Evolutionary conservation across 768 basidiomycete genomes (phyloP).

Genomic region (Rhizopogon roseolus): DNA sequence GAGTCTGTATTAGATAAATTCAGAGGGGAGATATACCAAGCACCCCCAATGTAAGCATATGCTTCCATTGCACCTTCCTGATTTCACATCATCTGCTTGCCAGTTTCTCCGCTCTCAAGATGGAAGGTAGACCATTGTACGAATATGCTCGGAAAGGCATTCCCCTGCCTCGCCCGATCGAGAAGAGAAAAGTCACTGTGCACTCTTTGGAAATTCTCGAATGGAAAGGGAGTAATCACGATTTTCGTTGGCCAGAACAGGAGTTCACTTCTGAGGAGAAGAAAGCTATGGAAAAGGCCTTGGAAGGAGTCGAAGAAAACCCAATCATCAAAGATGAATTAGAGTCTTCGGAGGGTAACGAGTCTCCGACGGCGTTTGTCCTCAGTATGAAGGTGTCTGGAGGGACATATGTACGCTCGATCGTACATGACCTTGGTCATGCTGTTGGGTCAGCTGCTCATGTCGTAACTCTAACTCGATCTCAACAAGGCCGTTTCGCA

Average conservation of each 20-base stretch:
- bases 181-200: constrained; percentile 76
- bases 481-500: constrained; percentile 82
- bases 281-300: constrained; percentile 59
- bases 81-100: constrained; percentile 3
- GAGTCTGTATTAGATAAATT: constrained; percentile 68
- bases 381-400: constrained; percentile 92
- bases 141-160: constrained; percentile 92
- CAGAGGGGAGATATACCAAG: constrained; percentile 83
- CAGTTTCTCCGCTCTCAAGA: constrained; percentile 97
- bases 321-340: constrained; percentile 29
- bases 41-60: constrained; percentile 78
- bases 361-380: constrained; percentile 72
- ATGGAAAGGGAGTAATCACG: constrained; percentile 76
- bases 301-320: constrained; percentile 43
- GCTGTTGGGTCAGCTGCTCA: constrained; percentile 86
- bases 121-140: constrained; percentile 94
- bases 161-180: constrained; percentile 92
- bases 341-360: constrained; percentile 22
- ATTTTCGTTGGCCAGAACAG: constrained; percentile 73
- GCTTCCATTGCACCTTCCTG: not conserved
- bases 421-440: constrained; percentile 89
- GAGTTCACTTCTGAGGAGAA: constrained; percentile 65
- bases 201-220: constrained; percentile 73
- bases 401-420: constrained; percentile 94
- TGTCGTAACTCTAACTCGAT: constrained; percentile 85